Evolutionary conservation across 2,329 filamentous ascomycete genomes (phyloP), one percentile per base, ranked within the genome.

Genomic region (Epichloe typhina): DNA sequence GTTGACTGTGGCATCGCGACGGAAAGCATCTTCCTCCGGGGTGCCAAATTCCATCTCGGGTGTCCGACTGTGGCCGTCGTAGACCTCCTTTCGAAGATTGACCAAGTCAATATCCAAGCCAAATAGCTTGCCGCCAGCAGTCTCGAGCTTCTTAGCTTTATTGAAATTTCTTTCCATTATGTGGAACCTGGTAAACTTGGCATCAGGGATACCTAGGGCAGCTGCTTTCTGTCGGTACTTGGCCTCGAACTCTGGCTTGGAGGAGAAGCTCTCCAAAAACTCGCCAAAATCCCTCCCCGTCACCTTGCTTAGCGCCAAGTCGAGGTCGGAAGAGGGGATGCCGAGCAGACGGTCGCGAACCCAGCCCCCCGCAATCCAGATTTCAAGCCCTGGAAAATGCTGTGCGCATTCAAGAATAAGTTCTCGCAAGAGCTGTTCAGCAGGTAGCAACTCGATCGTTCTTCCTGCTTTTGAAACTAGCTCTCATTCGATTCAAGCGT

Each of bases 331-430:
- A 1, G 54, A 56, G 5, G 47, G 47, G 21, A 56, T 53, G 19
- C 54, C 55, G 4, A 57, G 51, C 1, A 57, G 47, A 2, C 54
- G 54, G 17, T 57, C 55, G 2, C 55, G 54, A n/a, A 57, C 54
- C 55, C 55, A 57, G 17, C 55, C 55, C 54, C 55, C 3, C 5
- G 55, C 52, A 8, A 57, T 47, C 56, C 56, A 57, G 36, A 56
- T 46, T 17, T 55, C 47, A 2, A 57, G 52, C 15, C 51, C 53
- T 0, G 54, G 53, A 39, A 57, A 54, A 33, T 50, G 23, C 11
- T 47, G 37, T 1, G 53, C 45, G 39, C 50, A 49, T 17, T 55
- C 55, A 2, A 57, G 50, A 5, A 56, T 3, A 17, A 56, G 39
- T 12, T 56, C 55, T 4, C 53, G 47, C 4, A 55, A 23, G 3